These are phyloP conservation scores for Fusarium multiceps DNA, from an alignment of 2,329 filamentous ascomycete genomes.

Conservation along the genomic window DNA sequence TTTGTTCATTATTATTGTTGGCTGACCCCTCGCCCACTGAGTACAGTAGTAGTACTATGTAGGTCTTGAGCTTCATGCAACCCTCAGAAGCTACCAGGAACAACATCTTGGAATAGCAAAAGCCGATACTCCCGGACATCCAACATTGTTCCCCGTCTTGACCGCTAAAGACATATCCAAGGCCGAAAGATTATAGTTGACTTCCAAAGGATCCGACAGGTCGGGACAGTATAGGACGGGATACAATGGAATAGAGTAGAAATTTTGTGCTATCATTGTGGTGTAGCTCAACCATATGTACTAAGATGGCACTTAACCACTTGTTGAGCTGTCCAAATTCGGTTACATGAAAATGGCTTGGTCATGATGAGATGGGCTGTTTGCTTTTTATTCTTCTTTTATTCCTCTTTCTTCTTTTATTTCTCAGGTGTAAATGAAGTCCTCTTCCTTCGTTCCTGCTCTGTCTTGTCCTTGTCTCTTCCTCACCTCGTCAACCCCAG, in stretches of 20 bases:
- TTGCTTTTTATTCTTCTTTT: constrained; percentile 11
- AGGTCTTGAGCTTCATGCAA: constrained; percentile 4
- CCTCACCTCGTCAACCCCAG: constrained; percentile 36
- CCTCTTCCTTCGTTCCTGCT: constrained; percentile 18
- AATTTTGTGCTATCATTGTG: not conserved
- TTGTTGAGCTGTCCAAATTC: constrained; percentile 38
- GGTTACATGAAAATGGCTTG: constrained; percentile 38
- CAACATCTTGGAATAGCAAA: constrained; percentile 24
- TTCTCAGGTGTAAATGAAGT: not conserved
- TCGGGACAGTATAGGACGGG: not conserved
- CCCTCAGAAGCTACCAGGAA: constrained; percentile 13
- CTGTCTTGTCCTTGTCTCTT: constrained; percentile 8
- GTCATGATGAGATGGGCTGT: constrained; percentile 16
- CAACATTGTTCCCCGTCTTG: constrained; percentile 33
- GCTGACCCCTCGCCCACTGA: not conserved
- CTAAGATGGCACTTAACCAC: constrained; percentile 11
- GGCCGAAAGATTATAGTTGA: not conserved
- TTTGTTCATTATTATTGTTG: constrained; percentile 31
- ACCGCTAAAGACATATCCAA: constrained; percentile 33
- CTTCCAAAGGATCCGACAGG: constrained; percentile 2
- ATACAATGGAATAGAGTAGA: constrained; percentile 2
- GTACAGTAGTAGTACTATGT: too few relatives aligned
- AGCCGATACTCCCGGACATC: constrained; percentile 20
- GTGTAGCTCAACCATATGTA: constrained; percentile 5
- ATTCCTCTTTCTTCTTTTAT: not conserved